Evolutionary conservation across 371 early-diverging fungal species (phyloP).

Genomic region (Lichtheimia hyalospora): DNA sequence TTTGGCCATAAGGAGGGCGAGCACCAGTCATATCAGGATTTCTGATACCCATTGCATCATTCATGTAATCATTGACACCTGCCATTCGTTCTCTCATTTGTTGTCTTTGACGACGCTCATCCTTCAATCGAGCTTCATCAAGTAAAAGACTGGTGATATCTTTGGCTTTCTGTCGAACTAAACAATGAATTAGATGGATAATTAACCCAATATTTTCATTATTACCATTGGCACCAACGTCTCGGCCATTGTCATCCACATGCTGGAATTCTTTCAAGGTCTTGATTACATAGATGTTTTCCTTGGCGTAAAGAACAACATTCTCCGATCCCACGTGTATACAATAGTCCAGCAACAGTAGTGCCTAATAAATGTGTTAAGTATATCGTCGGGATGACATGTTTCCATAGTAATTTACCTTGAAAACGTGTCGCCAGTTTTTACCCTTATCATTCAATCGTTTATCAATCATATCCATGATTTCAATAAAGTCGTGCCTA

Average conservation of each 20-base stretch:
- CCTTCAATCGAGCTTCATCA: slow-evolving; percentile 78
- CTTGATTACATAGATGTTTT: slow-evolving; percentile 90
- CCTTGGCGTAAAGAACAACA: slow-evolving; percentile 85
- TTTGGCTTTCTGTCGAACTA: slow-evolving; percentile 93
- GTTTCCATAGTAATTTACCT: slow-evolving; percentile 51
- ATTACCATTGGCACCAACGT: slow-evolving; percentile 84
- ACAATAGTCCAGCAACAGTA: slow-evolving; percentile 71
- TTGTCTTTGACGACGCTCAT: slow-evolving; percentile 68
- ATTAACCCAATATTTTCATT: not conserved
- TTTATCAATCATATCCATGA: slow-evolving; percentile 98
- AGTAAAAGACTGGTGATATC: slow-evolving; percentile 82
- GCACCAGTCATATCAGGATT: slow-evolving; percentile 39
- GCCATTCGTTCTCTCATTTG: slow-evolving; percentile 68
- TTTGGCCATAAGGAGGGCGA: slow-evolving; percentile 3
- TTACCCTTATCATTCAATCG: slow-evolving; percentile 95
- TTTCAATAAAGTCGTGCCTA: slow-evolving; percentile 89
- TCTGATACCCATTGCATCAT: slow-evolving; percentile 23
- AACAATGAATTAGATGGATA: not conserved
- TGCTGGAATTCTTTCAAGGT: slow-evolving; percentile 95
- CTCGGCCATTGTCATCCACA: slow-evolving; percentile 89
- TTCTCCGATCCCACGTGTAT: slow-evolving; percentile 84
- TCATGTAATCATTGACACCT: slow-evolving; percentile 40
- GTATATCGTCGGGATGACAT: not conserved
- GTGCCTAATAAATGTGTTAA: slow-evolving; percentile 28
- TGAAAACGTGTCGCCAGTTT: slow-evolving; percentile 98